These are phyloP conservation scores for Musa beccarii DNA, from an alignment of 176 grass and related monocot species.

Conservation along the genomic window DNA sequence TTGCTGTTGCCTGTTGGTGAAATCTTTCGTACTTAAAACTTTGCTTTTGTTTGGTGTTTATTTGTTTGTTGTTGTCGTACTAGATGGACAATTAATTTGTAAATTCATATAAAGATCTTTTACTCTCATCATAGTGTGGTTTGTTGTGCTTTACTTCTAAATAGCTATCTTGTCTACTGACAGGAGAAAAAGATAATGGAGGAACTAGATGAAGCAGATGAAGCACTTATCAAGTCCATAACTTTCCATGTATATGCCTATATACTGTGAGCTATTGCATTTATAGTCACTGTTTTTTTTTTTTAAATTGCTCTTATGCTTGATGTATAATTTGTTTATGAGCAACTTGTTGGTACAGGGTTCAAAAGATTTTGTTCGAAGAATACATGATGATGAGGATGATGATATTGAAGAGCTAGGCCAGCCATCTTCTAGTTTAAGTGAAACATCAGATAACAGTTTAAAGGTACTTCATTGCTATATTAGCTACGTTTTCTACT, in stretches of 20 bases:
- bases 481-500: too few relatives aligned
- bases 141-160: conserved; percentile 19
- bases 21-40: too few relatives aligned
- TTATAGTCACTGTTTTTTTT: not conserved
- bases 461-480: conserved; percentile 24
- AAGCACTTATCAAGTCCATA: conserved; percentile 75
- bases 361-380: conserved; percentile 78
- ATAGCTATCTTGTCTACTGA: conserved; percentile 5
- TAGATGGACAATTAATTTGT: not conserved
- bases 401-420: conserved; percentile 34
- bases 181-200: conserved; percentile 53
- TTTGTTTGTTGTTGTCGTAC: not conserved
- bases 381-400: conserved; percentile 55
- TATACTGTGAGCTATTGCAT: conserved; percentile 9
- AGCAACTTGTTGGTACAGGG: conserved; percentile 31
- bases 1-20: too few relatives aligned
- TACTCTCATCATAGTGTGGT: not conserved
- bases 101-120: not conserved
- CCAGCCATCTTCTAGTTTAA: conserved; percentile 10
- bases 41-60: too few relatives aligned
- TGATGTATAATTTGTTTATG: conserved; percentile 1
- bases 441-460: not conserved
- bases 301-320: not conserved
- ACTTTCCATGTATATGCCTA: conserved; percentile 53
- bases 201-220: conserved; percentile 82